phyloP scores from a whole-genome alignment of 2,329 filamentous ascomycete genomes.

The Penicillium sp. region DNA sequence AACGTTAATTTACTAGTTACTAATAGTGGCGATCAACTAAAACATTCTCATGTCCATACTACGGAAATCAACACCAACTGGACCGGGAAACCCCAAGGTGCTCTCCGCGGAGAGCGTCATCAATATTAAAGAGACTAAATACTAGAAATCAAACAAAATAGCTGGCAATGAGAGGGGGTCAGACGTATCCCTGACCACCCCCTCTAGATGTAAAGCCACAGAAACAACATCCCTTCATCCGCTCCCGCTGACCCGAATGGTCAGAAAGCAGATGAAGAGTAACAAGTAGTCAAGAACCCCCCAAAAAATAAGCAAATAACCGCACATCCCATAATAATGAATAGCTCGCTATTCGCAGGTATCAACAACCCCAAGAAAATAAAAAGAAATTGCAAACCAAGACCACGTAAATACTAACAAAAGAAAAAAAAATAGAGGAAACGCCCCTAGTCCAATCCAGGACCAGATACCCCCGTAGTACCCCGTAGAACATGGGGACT shows the following conservation, averaged over 20 bases:
- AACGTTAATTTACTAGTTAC: background rate
- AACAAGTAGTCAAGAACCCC: background rate
- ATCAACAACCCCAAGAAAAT: constrained; percentile 3
- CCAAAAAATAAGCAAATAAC: background rate
- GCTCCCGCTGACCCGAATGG: constrained; percentile 7
- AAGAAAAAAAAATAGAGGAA: background rate
- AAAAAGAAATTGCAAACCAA: background rate
- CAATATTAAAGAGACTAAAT: constrained; percentile 7
- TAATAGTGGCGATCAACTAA: background rate
- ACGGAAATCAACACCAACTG: background rate
- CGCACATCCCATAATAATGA: background rate
- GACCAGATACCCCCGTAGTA: background rate
- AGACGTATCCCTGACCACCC: background rate
- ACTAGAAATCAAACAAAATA: background rate
- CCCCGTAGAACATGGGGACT: background rate
- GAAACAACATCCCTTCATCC: constrained; percentile 9
- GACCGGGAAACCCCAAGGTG: constrained; percentile 3
- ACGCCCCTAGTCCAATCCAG: background rate
- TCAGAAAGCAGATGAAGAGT: background rate
- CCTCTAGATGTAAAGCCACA: background rate
- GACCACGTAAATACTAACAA: background rate
- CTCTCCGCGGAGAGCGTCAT: constrained; percentile 10
- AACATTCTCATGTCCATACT: background rate
- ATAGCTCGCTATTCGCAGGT: constrained; percentile 13
- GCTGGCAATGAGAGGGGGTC: background rate